Percentiles rank a stretch among this genome's conserved stretches.
These are phyloP conservation scores for Cadophora luteo-olivacea DNA, from an alignment of 2,329 filamentous ascomycete species.

Conservation along the genomic window DNA sequence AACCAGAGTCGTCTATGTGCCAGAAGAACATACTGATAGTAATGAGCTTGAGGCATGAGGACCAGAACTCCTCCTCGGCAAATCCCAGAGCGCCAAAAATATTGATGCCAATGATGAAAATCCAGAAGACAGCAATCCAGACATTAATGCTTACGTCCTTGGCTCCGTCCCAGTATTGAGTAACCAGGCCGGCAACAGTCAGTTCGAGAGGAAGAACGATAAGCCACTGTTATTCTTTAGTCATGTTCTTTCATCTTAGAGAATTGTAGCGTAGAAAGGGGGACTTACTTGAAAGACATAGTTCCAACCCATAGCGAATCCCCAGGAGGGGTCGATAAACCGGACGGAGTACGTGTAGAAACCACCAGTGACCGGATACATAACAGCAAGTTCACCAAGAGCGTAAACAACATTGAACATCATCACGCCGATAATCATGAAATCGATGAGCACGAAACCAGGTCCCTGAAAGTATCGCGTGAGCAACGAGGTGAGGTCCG, in stretches of 20 bases:
- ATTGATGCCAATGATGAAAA: slow-evolving; percentile 21
- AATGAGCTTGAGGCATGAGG: slow-evolving; percentile 17
- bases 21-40: slow-evolving; percentile 11
- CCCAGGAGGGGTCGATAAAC: slow-evolving; percentile 23
- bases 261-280: neutral
- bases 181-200: slow-evolving; percentile 17
- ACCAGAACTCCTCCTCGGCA: slow-evolving; percentile 24
- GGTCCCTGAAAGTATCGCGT: slow-evolving; percentile 6
- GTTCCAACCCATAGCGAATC: slow-evolving; percentile 24
- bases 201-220: slow-evolving; percentile 23
- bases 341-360: slow-evolving; percentile 22
- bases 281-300: slow-evolving; percentile 19
- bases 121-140: slow-evolving; percentile 19
- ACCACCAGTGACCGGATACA: slow-evolving; percentile 21
- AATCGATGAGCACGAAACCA: slow-evolving; percentile 23
- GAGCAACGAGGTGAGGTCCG: neutral
- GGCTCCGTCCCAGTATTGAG: slow-evolving; percentile 19
- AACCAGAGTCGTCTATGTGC: neutral
- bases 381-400: slow-evolving; percentile 25
- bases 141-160: neutral
- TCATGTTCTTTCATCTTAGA: too few species aligned
- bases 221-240: slow-evolving; percentile 17
- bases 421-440: slow-evolving; percentile 23
- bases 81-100: slow-evolving; percentile 22
- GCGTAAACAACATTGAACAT: slow-evolving; percentile 24